phyloP scores from a whole-genome alignment of 305 asterid genomes.

The Fraxinus sp. region DNA sequence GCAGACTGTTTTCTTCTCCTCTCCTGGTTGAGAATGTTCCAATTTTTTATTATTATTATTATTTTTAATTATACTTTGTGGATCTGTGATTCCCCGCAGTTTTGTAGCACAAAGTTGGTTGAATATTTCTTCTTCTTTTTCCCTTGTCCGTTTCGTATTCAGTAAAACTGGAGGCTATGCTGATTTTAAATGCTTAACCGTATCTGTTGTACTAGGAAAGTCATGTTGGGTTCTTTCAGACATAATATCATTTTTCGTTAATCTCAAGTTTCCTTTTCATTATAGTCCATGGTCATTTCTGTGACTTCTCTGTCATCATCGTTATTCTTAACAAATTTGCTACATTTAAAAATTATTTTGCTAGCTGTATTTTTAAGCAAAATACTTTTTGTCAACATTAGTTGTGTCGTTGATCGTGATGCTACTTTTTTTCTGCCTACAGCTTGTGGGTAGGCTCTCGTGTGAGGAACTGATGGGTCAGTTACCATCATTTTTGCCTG shows the following conservation, averaged over 20 bases:
- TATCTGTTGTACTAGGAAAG: no score
- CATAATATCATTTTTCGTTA: background rate
- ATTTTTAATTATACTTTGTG: background rate
- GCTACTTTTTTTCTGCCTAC: constrained; percentile 11
- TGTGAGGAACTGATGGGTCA: constrained; percentile 51
- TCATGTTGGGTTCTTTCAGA: background rate
- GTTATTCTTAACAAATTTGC: background rate
- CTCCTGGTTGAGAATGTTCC: background rate
- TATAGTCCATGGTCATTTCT: background rate
- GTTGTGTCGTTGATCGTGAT: constrained; percentile 5
- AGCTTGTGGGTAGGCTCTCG: constrained; percentile 55
- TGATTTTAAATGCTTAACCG: background rate
- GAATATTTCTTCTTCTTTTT: background rate
- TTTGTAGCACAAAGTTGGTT: background rate
- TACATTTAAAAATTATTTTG: background rate
- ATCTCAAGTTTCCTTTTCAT: background rate
- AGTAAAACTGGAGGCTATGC: background rate
- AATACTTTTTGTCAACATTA: background rate
- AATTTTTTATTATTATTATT: background rate
- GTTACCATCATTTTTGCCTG: constrained; percentile 54
- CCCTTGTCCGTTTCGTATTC: background rate
- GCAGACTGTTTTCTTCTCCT: background rate
- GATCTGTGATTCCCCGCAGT: background rate
- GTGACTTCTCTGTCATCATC: background rate
- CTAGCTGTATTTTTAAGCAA: background rate